Evolutionary conservation across 1,284 basidiomycete species (phyloP).

Genomic region (Peniophora sp.): DNA sequence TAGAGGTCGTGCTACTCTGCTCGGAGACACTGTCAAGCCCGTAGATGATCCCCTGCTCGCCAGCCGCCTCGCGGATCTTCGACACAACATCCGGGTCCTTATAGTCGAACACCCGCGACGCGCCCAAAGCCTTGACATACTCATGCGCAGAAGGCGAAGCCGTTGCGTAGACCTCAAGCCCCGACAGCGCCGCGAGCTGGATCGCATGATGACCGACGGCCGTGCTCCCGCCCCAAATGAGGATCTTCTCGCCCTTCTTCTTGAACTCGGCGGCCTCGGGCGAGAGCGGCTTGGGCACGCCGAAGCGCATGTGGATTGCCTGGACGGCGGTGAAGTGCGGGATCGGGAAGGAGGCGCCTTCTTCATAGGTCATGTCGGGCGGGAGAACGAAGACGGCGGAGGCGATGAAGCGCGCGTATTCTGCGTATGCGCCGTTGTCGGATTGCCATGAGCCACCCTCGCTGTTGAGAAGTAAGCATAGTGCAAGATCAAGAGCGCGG

Average conservation of each 20-base stretch:
- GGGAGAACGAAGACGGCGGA: not conserved
- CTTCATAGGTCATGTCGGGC: constrained; percentile 5
- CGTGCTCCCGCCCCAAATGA: constrained; percentile 32
- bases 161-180: constrained; percentile 27
- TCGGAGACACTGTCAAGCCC: not conserved
- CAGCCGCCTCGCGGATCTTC: not conserved
- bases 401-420: constrained; percentile 5
- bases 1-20: not conserved
- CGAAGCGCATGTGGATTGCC: constrained; percentile 8
- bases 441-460: constrained; percentile 21
- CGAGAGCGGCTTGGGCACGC: constrained; percentile 7
- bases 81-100: not conserved
- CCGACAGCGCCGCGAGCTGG: constrained; percentile 26
- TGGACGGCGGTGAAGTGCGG: constrained; percentile 11
- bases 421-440: constrained; percentile 7
- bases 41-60: not conserved
- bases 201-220: constrained; percentile 32
- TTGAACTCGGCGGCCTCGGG: not conserved
- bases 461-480: not conserved
- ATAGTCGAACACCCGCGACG: not conserved
- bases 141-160: constrained; percentile 25
- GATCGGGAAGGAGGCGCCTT: constrained; percentile 4
- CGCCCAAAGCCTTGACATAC: not conserved
- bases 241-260: constrained; percentile 5
- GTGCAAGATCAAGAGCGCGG: not conserved